These are phyloP conservation scores for Lasiodiplodia citricola DNA, from an alignment of 2,329 filamentous ascomycete genomes.

Conservation along the genomic window DNA sequence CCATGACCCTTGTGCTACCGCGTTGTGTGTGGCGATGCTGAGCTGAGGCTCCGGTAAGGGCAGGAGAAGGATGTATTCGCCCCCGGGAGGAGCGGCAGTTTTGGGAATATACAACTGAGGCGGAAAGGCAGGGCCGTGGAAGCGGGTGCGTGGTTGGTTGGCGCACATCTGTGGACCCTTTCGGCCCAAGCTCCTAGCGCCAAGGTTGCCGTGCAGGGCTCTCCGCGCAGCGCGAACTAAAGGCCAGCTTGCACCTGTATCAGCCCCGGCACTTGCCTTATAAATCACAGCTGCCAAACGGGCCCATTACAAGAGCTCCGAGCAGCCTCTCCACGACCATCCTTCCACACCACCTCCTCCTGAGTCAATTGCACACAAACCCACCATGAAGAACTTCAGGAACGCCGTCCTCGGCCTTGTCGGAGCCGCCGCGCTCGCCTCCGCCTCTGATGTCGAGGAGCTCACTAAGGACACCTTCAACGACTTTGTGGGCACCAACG, in stretches of 20 bases:
- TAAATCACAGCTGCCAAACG: slow-evolving; percentile 17
- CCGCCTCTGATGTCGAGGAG: slow-evolving; percentile 79
- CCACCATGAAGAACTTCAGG: slow-evolving; percentile 33
- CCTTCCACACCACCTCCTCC: slow-evolving; percentile 5
- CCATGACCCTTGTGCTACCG: background rate
- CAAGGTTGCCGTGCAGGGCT: slow-evolving; percentile 21
- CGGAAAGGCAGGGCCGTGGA: slow-evolving; percentile 7
- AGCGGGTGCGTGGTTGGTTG: slow-evolving; percentile 4
- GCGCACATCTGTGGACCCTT: slow-evolving; percentile 16
- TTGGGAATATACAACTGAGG: background rate
- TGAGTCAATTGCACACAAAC: slow-evolving; percentile 3
- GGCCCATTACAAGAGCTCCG: slow-evolving; percentile 17
- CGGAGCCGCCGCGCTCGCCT: slow-evolving; percentile 63
- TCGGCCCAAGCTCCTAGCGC: slow-evolving; percentile 24
- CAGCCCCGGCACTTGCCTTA: slow-evolving; percentile 22
- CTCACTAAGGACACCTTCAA: slow-evolving; percentile 88
- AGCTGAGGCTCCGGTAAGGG: background rate
- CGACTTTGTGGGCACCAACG: slow-evolving; percentile 82
- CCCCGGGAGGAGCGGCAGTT: slow-evolving; percentile 1
- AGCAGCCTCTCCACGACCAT: slow-evolving; percentile 7
- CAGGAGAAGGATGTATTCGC: background rate
- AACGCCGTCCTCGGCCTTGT: slow-evolving; percentile 47
- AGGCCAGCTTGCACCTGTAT: slow-evolving; percentile 25
- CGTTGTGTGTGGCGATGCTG: background rate
- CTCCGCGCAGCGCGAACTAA: slow-evolving; percentile 18